Evolutionary conservation across 352 stramenopile genomes (phyloP), one percentile per base, ranked within the genome.

Genomic region (Phytophthora constricta): DNA sequence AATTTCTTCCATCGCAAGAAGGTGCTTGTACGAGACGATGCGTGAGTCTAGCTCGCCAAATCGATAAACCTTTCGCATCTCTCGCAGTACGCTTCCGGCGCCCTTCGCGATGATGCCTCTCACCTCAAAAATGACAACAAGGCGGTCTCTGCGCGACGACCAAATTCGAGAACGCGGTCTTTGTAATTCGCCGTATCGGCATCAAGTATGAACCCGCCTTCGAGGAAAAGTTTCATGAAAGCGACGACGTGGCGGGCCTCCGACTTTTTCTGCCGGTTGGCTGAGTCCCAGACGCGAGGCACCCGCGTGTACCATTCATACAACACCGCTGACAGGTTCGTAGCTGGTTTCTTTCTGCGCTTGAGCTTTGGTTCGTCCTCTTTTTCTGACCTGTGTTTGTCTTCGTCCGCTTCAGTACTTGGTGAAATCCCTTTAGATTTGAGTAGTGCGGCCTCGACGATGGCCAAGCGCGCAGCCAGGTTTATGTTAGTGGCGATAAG

Each of bases 181-280:
- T 48, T 45, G n/a, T 56, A 63, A 20, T 25, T 4, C 3, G 11
- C 11, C 8, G 25, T 17, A 1, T 39, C 11, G 2, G 14, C 17
- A 16, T 55, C 37, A n/a, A n/a, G n/a, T n/a, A n/a, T n/a, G 17
- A 62, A 63, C 4, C 52, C 62, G 17, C 43, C 22, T 11, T 56
- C 28, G 8, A 70, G 5, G 31, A 70, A 70, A 5, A 70, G 54
- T 41, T 59, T 63, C 54, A 70, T 59, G 47, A 61, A 60, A 9
- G 54, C 47, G 5, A 64, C 62, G 22, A 64, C 27, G 37, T 39
- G 28, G 14, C 55, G 48, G 3, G n/a, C 13, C n/a, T 57, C 54
- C n/a, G 54, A 64, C 54, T 70, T 63, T 39, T 60, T 70, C 13
- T 57, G 37, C 19, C 49, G 48, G 26, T 60, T 48, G 5, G 16